Evolutionary conservation across 768 basidiomycete species (phyloP).

Genomic region (Hirschioporus abietinus): DNA sequence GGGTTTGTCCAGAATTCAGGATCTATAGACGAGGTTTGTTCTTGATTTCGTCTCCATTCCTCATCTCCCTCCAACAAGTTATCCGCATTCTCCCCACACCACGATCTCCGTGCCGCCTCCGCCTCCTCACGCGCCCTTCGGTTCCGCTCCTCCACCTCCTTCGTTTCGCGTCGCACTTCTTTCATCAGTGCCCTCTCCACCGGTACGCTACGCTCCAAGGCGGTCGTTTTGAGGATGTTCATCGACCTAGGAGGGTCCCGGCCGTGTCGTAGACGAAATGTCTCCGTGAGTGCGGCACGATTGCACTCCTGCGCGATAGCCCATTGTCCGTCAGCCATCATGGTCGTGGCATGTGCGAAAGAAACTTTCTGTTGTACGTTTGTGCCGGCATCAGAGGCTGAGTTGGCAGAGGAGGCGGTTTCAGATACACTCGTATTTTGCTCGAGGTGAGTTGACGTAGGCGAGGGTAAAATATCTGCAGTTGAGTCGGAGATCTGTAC

Average conservation of each 20-base stretch:
- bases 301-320: slow-evolving; percentile 3
- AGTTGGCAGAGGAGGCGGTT: background rate
- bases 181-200: background rate
- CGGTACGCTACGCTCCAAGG: background rate
- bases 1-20: background rate
- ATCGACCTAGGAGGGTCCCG: background rate
- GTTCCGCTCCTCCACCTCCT: background rate
- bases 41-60: background rate
- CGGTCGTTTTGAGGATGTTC: background rate
- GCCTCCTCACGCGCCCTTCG: background rate
- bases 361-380: background rate
- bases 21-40: background rate
- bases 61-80: background rate
- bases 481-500: background rate
- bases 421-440: background rate
- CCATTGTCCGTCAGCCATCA: background rate
- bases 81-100: background rate
- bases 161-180: background rate
- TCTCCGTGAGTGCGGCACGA: background rate
- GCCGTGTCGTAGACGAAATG: background rate
- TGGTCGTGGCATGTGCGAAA: background rate
- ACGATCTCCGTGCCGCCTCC: background rate
- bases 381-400: background rate
- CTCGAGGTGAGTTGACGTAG: background rate
- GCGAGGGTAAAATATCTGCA: background rate